Evolutionary conservation across 345 rosid genomes (phyloP).

Genomic region (Eucalyptus guilfoylei): DNA sequence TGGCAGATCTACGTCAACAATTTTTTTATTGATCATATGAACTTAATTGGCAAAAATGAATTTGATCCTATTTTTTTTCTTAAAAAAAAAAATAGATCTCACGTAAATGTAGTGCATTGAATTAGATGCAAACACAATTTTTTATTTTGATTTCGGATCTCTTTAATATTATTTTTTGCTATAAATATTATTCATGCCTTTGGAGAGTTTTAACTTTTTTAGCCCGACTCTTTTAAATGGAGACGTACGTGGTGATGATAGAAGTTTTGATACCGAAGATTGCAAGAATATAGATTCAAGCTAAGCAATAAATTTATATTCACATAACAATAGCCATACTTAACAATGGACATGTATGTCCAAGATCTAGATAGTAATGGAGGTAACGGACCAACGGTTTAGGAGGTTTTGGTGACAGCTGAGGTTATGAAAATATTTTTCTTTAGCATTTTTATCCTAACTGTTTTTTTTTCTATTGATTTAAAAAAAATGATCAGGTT

Average conservation of each 20-base stretch:
- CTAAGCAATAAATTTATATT: background rate
- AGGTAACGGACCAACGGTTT: background rate
- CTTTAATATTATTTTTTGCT: no score
- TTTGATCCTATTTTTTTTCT: no score
- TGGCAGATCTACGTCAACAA: no score
- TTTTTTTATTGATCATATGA: accelerated
- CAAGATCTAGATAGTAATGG: background rate
- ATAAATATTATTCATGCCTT: background rate
- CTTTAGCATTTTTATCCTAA: no score
- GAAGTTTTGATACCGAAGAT: accelerated
- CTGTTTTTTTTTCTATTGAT: no score
- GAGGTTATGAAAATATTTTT: no score
- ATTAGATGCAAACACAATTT: no score
- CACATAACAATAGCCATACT: background rate
- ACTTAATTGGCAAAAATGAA: no score
- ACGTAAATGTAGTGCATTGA: background rate
- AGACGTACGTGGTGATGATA: background rate
- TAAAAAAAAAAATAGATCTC: no score
- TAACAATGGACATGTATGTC: background rate
- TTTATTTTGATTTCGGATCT: accelerated
- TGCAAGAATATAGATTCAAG: background rate
- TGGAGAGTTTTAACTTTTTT: background rate
- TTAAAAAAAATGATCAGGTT: no score
- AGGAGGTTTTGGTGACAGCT: no score
- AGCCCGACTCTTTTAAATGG: background rate